Percentiles rank a stretch among this genome's conserved stretches.
These are phyloP conservation scores for Aspergillus persii DNA, from an alignment of 2,329 filamentous ascomycete species.

Conservation along the genomic window DNA sequence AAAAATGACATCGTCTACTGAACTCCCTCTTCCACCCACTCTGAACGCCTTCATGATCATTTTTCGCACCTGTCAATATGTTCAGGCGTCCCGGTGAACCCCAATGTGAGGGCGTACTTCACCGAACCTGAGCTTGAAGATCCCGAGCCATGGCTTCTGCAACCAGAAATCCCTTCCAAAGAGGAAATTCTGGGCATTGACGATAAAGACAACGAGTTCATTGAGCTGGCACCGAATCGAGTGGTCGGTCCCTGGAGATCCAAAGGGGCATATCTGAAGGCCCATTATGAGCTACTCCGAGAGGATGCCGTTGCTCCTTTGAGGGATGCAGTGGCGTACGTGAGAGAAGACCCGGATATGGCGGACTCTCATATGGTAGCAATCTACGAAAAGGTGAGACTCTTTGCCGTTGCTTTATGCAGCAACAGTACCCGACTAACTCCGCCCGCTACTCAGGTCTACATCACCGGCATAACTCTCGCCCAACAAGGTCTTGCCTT, in stretches of 20 bases:
- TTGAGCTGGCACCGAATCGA: conserved; percentile 52
- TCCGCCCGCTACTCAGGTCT: conserved; percentile 51
- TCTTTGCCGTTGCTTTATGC: not conserved
- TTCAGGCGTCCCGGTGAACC: conserved; percentile 20
- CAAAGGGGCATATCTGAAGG: conserved; percentile 65
- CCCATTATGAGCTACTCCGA: conserved; percentile 72
- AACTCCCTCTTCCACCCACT: not conserved
- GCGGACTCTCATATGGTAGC: conserved; percentile 58
- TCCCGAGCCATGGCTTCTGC: conserved; percentile 32
- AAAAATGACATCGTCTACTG: not conserved
- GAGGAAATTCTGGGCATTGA: conserved; percentile 37
- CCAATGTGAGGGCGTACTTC: conserved; percentile 31
- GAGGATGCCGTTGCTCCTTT: conserved; percentile 71
- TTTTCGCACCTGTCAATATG: not conserved
- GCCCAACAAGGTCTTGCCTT: conserved; percentile 62
- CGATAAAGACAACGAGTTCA: conserved; percentile 20
- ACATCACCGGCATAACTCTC: conserved; percentile 64
- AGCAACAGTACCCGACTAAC: not conserved
- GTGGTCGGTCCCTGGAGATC: conserved; percentile 57
- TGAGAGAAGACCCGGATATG: conserved; percentile 54
- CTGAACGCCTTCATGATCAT: not conserved
- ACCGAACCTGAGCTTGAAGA: conserved; percentile 13
- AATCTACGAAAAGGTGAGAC: conserved; percentile 66
- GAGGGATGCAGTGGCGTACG: conserved; percentile 61
- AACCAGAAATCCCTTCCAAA: conserved; percentile 41